These are phyloP conservation scores for Nannochloropsis oceanica DNA, from an alignment of 108 stramenopile genomes.

Conservation along the genomic window DNA sequence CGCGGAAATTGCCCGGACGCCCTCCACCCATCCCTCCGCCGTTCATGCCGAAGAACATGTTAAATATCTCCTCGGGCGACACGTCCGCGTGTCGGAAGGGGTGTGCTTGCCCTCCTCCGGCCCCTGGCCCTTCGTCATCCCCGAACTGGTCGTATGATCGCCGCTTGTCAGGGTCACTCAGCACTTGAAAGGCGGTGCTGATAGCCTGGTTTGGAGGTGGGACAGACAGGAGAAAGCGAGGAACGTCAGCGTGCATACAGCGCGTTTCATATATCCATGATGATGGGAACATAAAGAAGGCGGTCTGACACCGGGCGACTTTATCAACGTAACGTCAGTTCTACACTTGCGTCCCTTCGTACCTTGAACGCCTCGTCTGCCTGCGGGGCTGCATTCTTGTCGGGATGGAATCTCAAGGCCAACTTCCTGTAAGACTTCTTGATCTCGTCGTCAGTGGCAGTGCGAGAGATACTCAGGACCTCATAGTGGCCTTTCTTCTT, in stretches of 20 bases:
- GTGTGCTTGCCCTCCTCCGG: background rate
- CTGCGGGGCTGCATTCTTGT: conserved; percentile 67
- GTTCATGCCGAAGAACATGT: conserved; percentile 27
- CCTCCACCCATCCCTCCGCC: background rate
- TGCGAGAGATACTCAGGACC: conserved; percentile 52
- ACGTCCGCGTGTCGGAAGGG: conserved; percentile 2
- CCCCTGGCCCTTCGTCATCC: conserved; percentile 10
- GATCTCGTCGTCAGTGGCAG: conserved; percentile 58
- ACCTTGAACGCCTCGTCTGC: conserved; percentile 89
- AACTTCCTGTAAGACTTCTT: conserved; percentile 62
- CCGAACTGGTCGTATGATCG: conserved; percentile 23
- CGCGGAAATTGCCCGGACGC: background rate
- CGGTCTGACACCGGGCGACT: no score
- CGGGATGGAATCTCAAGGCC: conserved; percentile 70
- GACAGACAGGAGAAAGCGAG: background rate
- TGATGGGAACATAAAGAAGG: no score
- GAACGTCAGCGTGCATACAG: no score
- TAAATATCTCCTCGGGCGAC: conserved; percentile 28
- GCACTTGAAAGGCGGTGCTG: conserved; percentile 15
- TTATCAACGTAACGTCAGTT: no score
- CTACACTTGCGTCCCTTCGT: conserved; percentile 33
- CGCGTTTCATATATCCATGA: no score
- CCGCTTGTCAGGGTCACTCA: conserved; percentile 26
- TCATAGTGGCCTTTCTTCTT: conserved; percentile 55
- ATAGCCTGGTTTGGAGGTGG: conserved; percentile 4